Base-by-base conservation (phyloP, 1,284 basidiomycete species). In the Rhodotorula sp. region DNA sequence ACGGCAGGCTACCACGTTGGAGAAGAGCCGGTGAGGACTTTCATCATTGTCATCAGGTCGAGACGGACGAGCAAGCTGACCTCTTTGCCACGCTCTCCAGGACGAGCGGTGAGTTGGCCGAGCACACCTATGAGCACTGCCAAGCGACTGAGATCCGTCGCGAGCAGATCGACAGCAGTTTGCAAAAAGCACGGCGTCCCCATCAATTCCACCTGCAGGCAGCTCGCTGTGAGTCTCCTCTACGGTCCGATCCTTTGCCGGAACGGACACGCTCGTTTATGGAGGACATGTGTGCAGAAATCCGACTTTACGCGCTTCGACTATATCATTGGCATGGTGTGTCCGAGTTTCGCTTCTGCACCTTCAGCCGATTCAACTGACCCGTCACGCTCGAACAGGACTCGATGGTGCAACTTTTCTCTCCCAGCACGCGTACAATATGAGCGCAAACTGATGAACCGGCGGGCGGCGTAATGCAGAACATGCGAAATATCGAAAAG, bases 1-100 rank as follows among this genome's bases (percentile, higher is more conserved):
- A 78, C 77, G 6, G 76, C 70, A 0, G 77, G 75, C 1, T 78
- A 77, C 64, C 77, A 78, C 34, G 68, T 78, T 26, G 77, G 77
- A 0, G 73, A 78, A 52, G 72, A 69, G 12, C 76, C 75, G 74
- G 68, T 68, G 38, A n/a, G 69, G 34, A 8, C 3, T 28, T 6
- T 15, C 28, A 49, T 3, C 45, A 18, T 45, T 19, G 15, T 43
- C 16, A 19, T 23, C 26, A 28, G 38, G 38, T 43, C 12, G 38
- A 14, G 21, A 55, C 38, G 18, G 31, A 16, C 28, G n/a, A 31
- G n/a, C 45, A 28, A 23, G 19, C 48, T 50, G 49, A 55, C 16
- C 23, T 21, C 26, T 5, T n/a, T 28, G 10, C 19, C 14, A 12
- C 38, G 38, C 38, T 12, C 34, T 38, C 12, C 16, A 55, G 54